Evolutionary conservation across 2,329 filamentous ascomycete species (phyloP).

Genomic region (Claviceps capensis): DNA sequence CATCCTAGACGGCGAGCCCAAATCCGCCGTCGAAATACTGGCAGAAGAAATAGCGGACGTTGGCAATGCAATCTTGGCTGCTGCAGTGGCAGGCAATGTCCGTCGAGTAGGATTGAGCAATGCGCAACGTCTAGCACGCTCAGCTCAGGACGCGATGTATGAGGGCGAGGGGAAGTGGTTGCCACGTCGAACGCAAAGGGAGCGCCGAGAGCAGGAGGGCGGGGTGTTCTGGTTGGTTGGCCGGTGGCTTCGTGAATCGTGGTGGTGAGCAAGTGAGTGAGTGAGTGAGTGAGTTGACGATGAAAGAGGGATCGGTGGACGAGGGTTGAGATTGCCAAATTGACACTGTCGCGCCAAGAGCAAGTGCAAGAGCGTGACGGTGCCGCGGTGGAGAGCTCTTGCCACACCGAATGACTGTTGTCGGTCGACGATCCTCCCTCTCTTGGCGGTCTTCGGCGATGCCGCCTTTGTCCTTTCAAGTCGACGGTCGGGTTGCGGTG

Average conservation of each 20-base stretch:
- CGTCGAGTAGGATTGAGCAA: not conserved
- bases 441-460: too few relatives aligned
- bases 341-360: not conserved
- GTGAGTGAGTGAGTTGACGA: too few relatives aligned
- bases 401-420: not conserved
- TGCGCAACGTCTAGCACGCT: not conserved
- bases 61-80: constrained; percentile 1
- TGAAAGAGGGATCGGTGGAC: too few relatives aligned
- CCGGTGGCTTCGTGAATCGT: not conserved
- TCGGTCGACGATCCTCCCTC: too few relatives aligned
- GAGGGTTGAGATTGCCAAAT: too few relatives aligned
- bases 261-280: too few relatives aligned
- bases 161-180: constrained; percentile 1
- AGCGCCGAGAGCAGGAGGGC: not conserved
- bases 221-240: not conserved
- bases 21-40: constrained; percentile 5
- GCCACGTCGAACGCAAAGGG: not conserved
- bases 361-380: not conserved
- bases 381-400: not conserved
- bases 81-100: not conserved
- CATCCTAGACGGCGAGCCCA: constrained; percentile 24
- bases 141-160: not conserved
- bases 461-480: too few relatives aligned
- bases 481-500: too few relatives aligned
- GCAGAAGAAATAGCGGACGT: constrained; percentile 10